Evolutionary conservation across 2,329 filamentous ascomycete genomes (phyloP).

Genomic region (Xylaria sp.): DNA sequence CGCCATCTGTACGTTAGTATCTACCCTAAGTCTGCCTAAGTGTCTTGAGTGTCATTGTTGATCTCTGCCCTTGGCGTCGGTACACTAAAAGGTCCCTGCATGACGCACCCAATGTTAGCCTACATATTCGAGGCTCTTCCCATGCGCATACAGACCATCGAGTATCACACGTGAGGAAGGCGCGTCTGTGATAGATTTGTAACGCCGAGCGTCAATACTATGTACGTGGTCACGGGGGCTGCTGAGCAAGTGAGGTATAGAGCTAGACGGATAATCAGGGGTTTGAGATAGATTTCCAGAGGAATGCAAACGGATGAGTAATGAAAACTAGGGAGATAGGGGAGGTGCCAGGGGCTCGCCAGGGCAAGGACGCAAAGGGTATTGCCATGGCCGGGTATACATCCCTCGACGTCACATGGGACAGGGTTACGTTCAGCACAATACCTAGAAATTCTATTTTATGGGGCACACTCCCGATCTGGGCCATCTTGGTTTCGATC

Average conservation of each 20-base stretch:
- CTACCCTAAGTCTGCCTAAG: too few species aligned
- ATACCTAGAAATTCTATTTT: constrained; percentile 44
- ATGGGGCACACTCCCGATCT: constrained; percentile 33
- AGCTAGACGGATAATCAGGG: neutral
- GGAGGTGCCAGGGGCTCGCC: neutral
- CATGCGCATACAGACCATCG: constrained; percentile 16
- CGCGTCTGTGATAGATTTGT: constrained; percentile 8
- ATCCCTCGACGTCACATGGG: constrained; percentile 32
- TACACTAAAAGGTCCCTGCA: constrained; percentile 31
- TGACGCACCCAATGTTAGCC: constrained; percentile 16
- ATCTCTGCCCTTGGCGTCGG: constrained; percentile 3
- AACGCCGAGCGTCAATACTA: constrained; percentile 8
- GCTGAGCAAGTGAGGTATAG: neutral
- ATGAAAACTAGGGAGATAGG: neutral
- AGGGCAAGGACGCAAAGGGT: neutral
- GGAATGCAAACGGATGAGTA: neutral
- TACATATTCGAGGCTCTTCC: constrained; percentile 6
- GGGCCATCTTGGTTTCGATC: constrained; percentile 42
- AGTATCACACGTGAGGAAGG: constrained; percentile 24
- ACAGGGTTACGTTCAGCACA: constrained; percentile 26
- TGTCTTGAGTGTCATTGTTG: neutral
- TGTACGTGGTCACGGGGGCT: neutral
- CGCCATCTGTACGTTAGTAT: neutral
- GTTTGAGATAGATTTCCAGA: neutral
- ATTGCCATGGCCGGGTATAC: neutral